Percentiles rank a stretch among this genome's conserved stretches.
Evolutionary conservation across 495 filamentous ascomycete genomes (phyloP).

Genomic region (Penicillium diatomitis): DNA sequence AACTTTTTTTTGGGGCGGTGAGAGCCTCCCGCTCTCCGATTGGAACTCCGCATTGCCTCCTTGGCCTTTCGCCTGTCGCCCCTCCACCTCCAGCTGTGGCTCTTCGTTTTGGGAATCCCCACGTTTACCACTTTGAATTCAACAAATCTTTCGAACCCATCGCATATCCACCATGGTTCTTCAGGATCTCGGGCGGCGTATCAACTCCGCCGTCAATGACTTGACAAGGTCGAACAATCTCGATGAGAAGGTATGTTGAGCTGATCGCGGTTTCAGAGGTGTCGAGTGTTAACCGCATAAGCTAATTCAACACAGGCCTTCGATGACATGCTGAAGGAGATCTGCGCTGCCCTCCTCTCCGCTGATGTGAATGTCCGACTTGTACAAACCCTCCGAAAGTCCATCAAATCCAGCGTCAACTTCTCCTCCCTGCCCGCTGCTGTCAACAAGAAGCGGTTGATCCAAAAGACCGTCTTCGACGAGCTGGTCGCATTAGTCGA

Average conservation of each 20-base stretch:
- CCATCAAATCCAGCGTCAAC: conserved; percentile 83
- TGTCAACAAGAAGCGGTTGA: conserved; percentile 95
- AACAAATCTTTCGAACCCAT: background rate
- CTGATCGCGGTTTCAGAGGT: background rate
- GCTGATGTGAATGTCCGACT: conserved; percentile 95
- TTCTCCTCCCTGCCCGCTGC: conserved; percentile 81
- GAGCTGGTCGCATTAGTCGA: conserved; percentile 93
- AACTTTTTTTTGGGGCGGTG: conserved; percentile 32
- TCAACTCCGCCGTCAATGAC: conserved; percentile 92
- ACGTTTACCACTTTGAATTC: conserved; percentile 2
- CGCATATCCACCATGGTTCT: conserved; percentile 67
- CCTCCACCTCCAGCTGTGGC: conserved; percentile 7
- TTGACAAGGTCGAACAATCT: conserved; percentile 84
- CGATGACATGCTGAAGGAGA: conserved; percentile 96
- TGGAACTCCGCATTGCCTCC: conserved; percentile 25
- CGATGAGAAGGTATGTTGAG: conserved; percentile 74
- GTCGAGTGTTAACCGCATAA: background rate
- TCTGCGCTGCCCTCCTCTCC: conserved; percentile 85
- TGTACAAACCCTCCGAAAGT: conserved; percentile 86
- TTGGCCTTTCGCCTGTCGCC: conserved; percentile 17
- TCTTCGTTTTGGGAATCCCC: conserved; percentile 3
- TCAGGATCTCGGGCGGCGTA: conserved; percentile 95
- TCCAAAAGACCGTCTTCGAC: conserved; percentile 97
- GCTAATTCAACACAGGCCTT: conserved; percentile 57
- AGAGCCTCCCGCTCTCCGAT: conserved; percentile 24